Percentiles rank a stretch among this genome's conserved stretches.
These are phyloP conservation scores for Aureobasidium leucospermi DNA, from an alignment of 2,329 filamentous ascomycete species.

Conservation along the genomic window DNA sequence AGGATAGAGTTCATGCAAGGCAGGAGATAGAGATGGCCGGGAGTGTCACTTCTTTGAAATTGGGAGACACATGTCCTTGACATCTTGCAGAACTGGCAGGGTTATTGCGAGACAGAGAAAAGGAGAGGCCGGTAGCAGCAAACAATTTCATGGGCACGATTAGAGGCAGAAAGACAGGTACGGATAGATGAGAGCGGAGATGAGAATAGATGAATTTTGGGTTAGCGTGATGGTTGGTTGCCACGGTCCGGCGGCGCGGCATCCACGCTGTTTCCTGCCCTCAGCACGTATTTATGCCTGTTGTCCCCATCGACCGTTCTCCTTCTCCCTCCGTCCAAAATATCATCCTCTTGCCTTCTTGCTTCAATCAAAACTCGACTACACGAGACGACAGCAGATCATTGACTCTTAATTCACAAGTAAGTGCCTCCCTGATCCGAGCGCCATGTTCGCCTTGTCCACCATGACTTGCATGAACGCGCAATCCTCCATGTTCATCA, in stretches of 20 bases:
- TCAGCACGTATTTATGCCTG: not conserved
- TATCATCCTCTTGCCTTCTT: not conserved
- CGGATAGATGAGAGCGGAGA: slow-evolving; percentile 3
- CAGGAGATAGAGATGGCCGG: not conserved
- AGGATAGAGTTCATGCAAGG: slow-evolving; percentile 10
- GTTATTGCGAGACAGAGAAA: not conserved
- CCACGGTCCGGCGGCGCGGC: slow-evolving; percentile 4
- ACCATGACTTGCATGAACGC: slow-evolving; percentile 4
- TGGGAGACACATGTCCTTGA: not conserved
- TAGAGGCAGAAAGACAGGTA: not conserved
- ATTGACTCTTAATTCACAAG: slow-evolving; percentile 8
- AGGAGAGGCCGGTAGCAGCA: slow-evolving; percentile 2
- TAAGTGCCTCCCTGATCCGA: not conserved
- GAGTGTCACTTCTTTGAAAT: not conserved
- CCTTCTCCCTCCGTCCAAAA: not conserved
- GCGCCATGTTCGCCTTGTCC: not conserved
- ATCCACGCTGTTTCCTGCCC: slow-evolving; percentile 8
- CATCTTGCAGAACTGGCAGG: not conserved
- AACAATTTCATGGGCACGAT: not conserved
- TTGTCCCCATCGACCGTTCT: not conserved
- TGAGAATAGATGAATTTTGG: slow-evolving; percentile 8
- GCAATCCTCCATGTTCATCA: not conserved
- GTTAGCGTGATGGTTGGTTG: slow-evolving; percentile 3
- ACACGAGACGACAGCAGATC: not conserved
- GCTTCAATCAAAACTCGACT: not conserved